Evolutionary conservation across 2,329 filamentous ascomycete species (phyloP), one percentile per base, ranked within the genome.

Genomic region (Curvularia eragrostidis): DNA sequence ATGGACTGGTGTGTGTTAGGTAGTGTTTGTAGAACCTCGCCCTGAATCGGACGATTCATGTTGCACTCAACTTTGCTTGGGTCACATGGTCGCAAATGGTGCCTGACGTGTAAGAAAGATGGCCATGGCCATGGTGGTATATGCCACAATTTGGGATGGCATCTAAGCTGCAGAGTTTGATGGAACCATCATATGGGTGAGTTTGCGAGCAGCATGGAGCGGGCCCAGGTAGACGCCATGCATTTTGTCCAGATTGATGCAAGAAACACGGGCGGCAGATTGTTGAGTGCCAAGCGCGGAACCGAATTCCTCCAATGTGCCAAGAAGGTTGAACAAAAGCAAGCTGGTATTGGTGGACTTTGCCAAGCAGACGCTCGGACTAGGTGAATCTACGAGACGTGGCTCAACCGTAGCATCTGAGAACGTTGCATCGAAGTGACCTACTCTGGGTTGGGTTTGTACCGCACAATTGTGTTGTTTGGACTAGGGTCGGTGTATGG

Each of bases 201-300:
- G n/a, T 15, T 23, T n/a, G 13, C 51, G 26, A 23, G 23, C 26
- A 38, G 48, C 18, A 32, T 32, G 15, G 19, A 19, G 24, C n/a
- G 21, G 10, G 18, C 28, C n/a, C 26, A 51, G 26, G 42, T 21
- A 43, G 10, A 44, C 48, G 30, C 19, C 19, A 39, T 44, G 30
- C 38, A 59, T 44, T 23, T 58, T 50, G 19, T 56, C 32, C 38
- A 48, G 56, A 55, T 54, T 58, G 54, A 52, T 44, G 48, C 24
- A 36, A 30, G 48, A 42, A 32, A 28, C 30, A 44, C 32, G 30
- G 26, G 30, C 26, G 50, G 52, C 53, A 54, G 41, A 51, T 46
- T 30, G 43, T 51, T 46, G 34, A 38, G 19, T 60, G 67, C 67
- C 67, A 68, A 69, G 67, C 56, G 67, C 62, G 65, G 65, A 67